phyloP scores from a whole-genome alignment of 495 filamentous ascomycete species.

The Hypoxylon crocopeplum region DNA sequence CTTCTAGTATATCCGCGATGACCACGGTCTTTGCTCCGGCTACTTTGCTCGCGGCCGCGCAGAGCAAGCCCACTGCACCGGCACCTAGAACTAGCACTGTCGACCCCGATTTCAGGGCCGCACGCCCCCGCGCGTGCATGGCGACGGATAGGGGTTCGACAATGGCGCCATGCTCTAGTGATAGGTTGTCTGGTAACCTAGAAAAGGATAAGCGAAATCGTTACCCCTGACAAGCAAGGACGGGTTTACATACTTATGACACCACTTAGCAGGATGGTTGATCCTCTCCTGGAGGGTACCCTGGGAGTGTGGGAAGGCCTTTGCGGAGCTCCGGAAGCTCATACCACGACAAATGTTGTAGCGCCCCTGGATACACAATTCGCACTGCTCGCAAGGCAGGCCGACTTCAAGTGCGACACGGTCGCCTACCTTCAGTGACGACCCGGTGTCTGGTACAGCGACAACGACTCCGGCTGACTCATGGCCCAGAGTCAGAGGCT shows the following conservation, averaged over 20 bases:
- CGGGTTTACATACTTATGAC: constrained; percentile 64
- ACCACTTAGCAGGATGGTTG: constrained; percentile 75
- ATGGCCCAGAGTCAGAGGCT: constrained; percentile 69
- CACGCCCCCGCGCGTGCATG: constrained; percentile 73
- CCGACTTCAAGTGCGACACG: constrained; percentile 84
- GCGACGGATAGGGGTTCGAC: constrained; percentile 83
- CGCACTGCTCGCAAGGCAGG: constrained; percentile 76
- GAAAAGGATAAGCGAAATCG: no score
- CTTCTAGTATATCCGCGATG: constrained; percentile 80
- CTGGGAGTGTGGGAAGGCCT: constrained; percentile 78
- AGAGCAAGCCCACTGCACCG: constrained; percentile 79
- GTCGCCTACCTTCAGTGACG: constrained; percentile 63
- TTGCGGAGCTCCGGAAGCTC: constrained; percentile 80
- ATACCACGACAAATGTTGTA: constrained; percentile 89
- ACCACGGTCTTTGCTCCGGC: constrained; percentile 65
- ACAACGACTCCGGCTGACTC: constrained; percentile 66
- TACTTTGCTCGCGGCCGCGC: constrained; percentile 70
- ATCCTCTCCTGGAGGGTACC: constrained; percentile 82
- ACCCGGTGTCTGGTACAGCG: constrained; percentile 54
- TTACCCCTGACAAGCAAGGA: no score
- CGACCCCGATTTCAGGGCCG: constrained; percentile 56
- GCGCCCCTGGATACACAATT: constrained; percentile 68
- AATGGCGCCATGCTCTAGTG: constrained; percentile 73
- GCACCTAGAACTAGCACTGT: constrained; percentile 80
- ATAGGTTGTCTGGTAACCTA: constrained; percentile 67